phyloP scores from a whole-genome alignment of 768 basidiomycete genomes.

The Symmetrospora coprosmae region DNA sequence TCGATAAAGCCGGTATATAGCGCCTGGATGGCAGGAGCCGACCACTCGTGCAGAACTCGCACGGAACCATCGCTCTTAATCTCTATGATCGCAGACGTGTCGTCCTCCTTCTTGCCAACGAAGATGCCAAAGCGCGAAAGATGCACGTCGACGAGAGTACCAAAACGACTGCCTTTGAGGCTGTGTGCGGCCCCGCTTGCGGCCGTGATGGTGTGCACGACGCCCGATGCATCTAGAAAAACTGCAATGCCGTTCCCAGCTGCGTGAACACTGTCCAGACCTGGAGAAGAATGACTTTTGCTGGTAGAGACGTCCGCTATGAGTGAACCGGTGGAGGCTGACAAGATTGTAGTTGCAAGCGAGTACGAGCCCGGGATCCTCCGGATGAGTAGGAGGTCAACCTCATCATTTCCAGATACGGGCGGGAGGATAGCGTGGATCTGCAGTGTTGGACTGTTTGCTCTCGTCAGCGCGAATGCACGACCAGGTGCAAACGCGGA shows the following conservation, averaged over 20 bases:
- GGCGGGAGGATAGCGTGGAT: constrained; percentile 6
- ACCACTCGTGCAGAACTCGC: not conserved
- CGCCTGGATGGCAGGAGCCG: not conserved
- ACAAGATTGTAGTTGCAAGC: not conserved
- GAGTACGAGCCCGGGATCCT: not conserved
- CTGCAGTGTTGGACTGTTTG: constrained; percentile 1
- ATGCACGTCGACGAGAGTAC: not conserved
- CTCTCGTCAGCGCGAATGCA: not conserved
- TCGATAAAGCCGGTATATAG: constrained; percentile 16
- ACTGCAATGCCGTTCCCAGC: not conserved
- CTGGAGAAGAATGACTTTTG: no score
- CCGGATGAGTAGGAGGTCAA: not conserved
- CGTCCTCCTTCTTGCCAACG: not conserved
- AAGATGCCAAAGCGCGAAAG: not conserved
- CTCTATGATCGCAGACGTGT: not conserved
- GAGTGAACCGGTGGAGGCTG: no score
- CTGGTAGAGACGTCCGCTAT: no score
- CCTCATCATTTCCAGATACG: not conserved
- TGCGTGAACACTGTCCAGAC: no score
- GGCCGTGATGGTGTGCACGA: no score
- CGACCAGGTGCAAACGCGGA: no score
- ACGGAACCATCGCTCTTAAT: not conserved
- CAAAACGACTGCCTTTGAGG: not conserved
- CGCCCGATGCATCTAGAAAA: constrained; percentile 2
- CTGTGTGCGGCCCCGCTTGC: not conserved